Conservation (phyloP, 2,329 filamentous ascomycete species). For the Fusarium pseudograminearum region DNA sequence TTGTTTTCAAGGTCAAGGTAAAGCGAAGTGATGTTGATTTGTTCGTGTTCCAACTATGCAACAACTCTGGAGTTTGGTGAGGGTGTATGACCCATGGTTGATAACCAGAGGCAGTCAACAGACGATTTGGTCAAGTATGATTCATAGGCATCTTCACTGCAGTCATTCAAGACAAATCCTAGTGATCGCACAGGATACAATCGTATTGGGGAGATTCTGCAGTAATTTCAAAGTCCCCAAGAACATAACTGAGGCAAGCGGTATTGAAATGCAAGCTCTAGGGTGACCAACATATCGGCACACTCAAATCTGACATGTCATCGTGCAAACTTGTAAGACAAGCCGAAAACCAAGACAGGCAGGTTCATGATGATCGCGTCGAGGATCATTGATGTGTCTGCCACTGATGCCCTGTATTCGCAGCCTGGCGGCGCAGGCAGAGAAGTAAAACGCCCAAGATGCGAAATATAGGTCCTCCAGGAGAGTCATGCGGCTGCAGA, state of each 20-base stretch:
- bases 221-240: slow-evolving; percentile 3
- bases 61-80: slow-evolving; percentile 4
- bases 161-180: background rate
- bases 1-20: background rate
- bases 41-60: background rate
- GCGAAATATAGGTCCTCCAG: slow-evolving; percentile 23
- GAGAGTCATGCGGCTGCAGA: slow-evolving; percentile 44
- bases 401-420: slow-evolving; percentile 10
- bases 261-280: slow-evolving; percentile 24
- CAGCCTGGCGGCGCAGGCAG: slow-evolving; percentile 24
- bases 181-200: background rate
- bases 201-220: slow-evolving; percentile 1
- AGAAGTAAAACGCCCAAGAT: slow-evolving; percentile 35
- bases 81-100: background rate
- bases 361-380: slow-evolving; percentile 28
- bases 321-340: slow-evolving; percentile 33
- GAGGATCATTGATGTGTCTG: slow-evolving; percentile 14
- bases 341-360: slow-evolving; percentile 32
- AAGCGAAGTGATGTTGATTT: background rate
- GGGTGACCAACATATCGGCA: slow-evolving; percentile 15
- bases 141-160: background rate
- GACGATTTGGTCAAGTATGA: background rate
- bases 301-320: slow-evolving; percentile 41
- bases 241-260: slow-evolving; percentile 13
- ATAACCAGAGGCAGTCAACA: background rate